Percentiles rank a stretch among this genome's conserved stretches.
phyloP scores from a whole-genome alignment of 1,139 yeast genomes.

The Yamadazyma diddensiae region DNA sequence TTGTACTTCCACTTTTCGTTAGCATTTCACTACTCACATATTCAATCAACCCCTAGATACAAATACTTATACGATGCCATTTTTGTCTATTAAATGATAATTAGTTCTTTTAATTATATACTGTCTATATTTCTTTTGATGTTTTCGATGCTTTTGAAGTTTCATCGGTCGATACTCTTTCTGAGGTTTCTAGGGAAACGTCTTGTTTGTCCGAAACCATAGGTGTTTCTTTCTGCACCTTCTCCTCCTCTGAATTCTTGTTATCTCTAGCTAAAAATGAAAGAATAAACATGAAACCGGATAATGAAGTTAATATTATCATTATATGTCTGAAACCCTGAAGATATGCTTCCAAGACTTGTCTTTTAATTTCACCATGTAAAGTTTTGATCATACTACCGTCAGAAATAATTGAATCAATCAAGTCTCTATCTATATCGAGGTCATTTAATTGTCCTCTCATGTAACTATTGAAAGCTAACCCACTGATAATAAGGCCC shows the following conservation, averaged over 20 bases:
- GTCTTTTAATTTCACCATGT: background rate
- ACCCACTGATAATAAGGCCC: slow-evolving; percentile 42
- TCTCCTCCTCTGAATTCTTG: slow-evolving; percentile 5
- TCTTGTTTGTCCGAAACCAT: background rate
- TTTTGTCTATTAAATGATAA: no score
- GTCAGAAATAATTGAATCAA: background rate
- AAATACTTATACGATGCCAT: no score
- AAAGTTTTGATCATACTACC: background rate
- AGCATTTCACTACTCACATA: no score
- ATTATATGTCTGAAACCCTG: slow-evolving; percentile 9
- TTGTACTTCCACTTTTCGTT: no score
- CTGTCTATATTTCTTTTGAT: background rate
- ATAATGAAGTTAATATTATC: slow-evolving; percentile 11
- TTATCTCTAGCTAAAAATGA: slow-evolving; percentile 12
- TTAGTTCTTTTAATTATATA: no score
- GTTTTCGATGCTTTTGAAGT: background rate
- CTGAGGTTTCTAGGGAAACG: background rate
- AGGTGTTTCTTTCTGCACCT: background rate
- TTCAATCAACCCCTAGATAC: no score
- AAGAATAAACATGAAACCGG: slow-evolving; percentile 13
- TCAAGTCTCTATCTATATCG: background rate
- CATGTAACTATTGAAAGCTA: slow-evolving; percentile 9
- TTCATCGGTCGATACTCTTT: background rate
- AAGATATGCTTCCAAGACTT: slow-evolving; percentile 4
- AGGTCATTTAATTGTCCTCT: background rate